These are phyloP conservation scores for Poa pratensis DNA, from an alignment of 176 grass and related monocot species.

Conservation along the genomic window DNA sequence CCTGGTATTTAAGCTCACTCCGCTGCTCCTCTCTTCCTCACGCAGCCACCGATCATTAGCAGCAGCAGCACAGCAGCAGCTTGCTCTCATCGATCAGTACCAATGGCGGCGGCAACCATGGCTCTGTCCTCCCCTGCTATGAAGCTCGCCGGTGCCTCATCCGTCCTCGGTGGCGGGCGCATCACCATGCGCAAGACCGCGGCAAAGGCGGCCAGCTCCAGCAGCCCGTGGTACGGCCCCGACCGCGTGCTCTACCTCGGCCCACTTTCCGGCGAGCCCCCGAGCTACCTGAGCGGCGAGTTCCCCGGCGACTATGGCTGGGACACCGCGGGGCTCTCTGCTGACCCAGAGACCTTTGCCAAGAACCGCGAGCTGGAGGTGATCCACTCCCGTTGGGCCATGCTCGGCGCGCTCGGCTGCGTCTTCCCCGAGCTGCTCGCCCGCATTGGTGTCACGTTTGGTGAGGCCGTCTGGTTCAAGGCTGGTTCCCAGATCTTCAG, in stretches of 20 bases:
- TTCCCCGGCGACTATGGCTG: slow-evolving; percentile 93
- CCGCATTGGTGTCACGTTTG: slow-evolving; percentile 83
- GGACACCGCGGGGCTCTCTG: slow-evolving; percentile 79
- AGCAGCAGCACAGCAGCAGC: slow-evolving; percentile 1
- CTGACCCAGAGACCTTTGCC: slow-evolving; percentile 90
- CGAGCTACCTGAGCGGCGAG: slow-evolving; percentile 84
- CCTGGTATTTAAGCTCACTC: slow-evolving; percentile 26
- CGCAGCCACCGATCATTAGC: slow-evolving; percentile 22
- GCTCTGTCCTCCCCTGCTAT: slow-evolving; percentile 39
- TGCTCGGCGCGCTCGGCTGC: slow-evolving; percentile 89
- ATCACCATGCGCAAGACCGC: slow-evolving; percentile 28
- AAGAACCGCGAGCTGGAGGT: slow-evolving; percentile 94
- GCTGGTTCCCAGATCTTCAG: slow-evolving; percentile 85
- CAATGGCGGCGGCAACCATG: slow-evolving; percentile 40
- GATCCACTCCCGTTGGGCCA: slow-evolving; percentile 87
- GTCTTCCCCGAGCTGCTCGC: slow-evolving; percentile 90
- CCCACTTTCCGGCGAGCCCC: slow-evolving; percentile 78
- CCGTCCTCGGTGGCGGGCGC: slow-evolving; percentile 35
- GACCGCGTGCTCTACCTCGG: slow-evolving; percentile 86
- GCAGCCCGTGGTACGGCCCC: slow-evolving; percentile 85
- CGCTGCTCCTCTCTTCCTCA: neutral
- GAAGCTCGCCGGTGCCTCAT: slow-evolving; percentile 9
- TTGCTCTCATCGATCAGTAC: neutral
- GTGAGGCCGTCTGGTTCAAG: slow-evolving; percentile 98
- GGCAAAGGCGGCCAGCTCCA: slow-evolving; percentile 50